Evolutionary conservation across 441 rosid species (phyloP), one percentile per base, ranked within the genome.

Genomic region (Adansonia rubrostipa): DNA sequence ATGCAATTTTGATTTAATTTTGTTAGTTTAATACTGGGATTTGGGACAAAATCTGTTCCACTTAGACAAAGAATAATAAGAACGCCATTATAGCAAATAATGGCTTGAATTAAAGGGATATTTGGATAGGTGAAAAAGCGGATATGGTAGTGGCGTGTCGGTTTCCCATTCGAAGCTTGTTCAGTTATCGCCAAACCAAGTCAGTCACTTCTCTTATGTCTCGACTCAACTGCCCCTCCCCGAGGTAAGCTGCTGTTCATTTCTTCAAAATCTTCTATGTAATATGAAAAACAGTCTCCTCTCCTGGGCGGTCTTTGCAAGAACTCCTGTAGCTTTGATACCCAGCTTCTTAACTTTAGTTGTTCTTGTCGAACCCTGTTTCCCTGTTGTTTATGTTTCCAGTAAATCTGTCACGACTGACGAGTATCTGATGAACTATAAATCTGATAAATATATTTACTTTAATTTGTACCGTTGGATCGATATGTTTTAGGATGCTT

Each of bases 91-190:
- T 51, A 51, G 20, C 56, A 19, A 19, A 22, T 47, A 50, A 50
- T 69, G n/a, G 36, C 20, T 19, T 13, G 54, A 47, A 19, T 6
- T 8, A 36, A 61, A 17, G 36, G 57, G 57, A 10, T 11, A 40
- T 50, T 44, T 40, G 76, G 61, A 72, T 82, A 45, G 68, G 50
- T 61, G 28, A 9, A 53, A 56, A 40, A 40, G 65, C 17, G 82
- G 85, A 84, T 80, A 58, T 67, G 82, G 86, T 77, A 15, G 73
- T 63, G 17, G 53, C 85, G 82, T 85, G 89, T 69, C 87, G 64
- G 63, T 53, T 61, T 68, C 86, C 78, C 84, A 60, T 82, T 83
- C 81, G 80, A 78, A 73, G 82, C 56, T 73, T 73, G 56, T 66
- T 58, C 48, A 40, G 85, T 72, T 77, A 80, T 50, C 11, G 77